Base-by-base conservation (phyloP, 768 basidiomycete genomes). In the Cubamyces sp. region DNA sequence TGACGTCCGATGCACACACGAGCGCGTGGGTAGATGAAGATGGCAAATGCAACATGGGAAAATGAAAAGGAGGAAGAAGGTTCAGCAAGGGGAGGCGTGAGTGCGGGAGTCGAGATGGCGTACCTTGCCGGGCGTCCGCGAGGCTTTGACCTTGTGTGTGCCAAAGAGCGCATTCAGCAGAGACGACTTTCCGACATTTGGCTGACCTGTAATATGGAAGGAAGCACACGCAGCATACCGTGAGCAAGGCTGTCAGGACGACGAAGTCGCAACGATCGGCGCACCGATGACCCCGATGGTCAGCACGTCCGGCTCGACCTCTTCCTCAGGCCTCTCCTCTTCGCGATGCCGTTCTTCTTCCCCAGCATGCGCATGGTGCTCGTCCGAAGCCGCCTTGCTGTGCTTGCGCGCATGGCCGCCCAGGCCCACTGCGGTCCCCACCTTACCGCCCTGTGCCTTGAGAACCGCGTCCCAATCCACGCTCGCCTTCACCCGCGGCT, bases 151-250 rank as follows among this genome's bases (percentile, higher is more conserved):
- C 73, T 84, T 88, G 50, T 79, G 82, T 21, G 78, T 75, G 28
- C 92, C 94, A 70, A 98, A 92, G 19, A 98, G 78, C 5, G 96
- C 95, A 71, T 98, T 98, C 54, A 98, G 75, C 5, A 97, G 77
- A 0, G 92, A 94, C 1, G 92, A 94, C 74, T 98, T 98, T 11
- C 96, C 96, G 42, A 96, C 94, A 72, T 98, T 98, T 15, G 96
- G 96, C 70, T 96, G 94, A 39, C 94, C 93, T 89, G 48, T 21
- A 8, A 34, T 50, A 30, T 15, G 23, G 53, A 30, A 23, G 39
- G 49, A 8, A 47, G n/a, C 9, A 34, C 34, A 9, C 28, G 28
- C 28, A 30, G 28, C 34, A 9, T 5, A 14, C 28, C 28, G 25
- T 40, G 42, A 50, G 45, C 8, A 23, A 34, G 34, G 34, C 34